Evolutionary conservation across 768 basidiomycete species (phyloP).

Genomic region (Boletus bicolor): DNA sequence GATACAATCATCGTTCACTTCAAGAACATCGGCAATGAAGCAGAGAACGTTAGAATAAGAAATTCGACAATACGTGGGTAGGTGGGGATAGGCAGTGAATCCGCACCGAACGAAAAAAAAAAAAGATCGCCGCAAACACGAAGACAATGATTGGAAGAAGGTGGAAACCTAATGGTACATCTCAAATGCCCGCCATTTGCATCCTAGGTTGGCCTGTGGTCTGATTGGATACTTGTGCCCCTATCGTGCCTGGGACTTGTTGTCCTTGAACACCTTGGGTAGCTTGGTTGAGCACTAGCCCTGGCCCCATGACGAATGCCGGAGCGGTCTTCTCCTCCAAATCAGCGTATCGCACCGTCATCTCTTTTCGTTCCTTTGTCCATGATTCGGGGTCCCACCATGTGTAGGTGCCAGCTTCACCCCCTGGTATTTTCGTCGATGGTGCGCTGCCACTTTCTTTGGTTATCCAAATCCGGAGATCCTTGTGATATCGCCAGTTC

Average conservation of each 20-base stretch:
- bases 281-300: slow-evolving; percentile 40
- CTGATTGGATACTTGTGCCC: slow-evolving; percentile 26
- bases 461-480: slow-evolving; percentile 77
- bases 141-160: slow-evolving; percentile 6
- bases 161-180: slow-evolving; percentile 10
- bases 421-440: slow-evolving; percentile 72
- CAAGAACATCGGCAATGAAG: slow-evolving; percentile 27
- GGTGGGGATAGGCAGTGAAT: not conserved
- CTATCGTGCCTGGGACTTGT: slow-evolving; percentile 34
- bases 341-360: slow-evolving; percentile 71
- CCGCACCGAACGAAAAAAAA: not conserved
- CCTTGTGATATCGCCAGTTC: slow-evolving; percentile 97
- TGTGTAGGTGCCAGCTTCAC: slow-evolving; percentile 86
- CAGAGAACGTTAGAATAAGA: slow-evolving; percentile 23
- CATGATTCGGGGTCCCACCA: slow-evolving; percentile 85
- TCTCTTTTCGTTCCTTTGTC: slow-evolving; percentile 74
- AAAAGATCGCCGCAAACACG: slow-evolving; percentile 12
- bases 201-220: slow-evolving; percentile 30
- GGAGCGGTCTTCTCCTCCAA: slow-evolving; percentile 70
- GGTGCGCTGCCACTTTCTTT: slow-evolving; percentile 80
- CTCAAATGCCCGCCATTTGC: slow-evolving; percentile 35
- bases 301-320: slow-evolving; percentile 53
- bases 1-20: slow-evolving; percentile 38
- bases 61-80: slow-evolving; percentile 5
- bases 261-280: slow-evolving; percentile 36